Evolutionary conservation across 2,329 filamentous ascomycete species (phyloP).

Genomic region (Fusarium sp.): DNA sequence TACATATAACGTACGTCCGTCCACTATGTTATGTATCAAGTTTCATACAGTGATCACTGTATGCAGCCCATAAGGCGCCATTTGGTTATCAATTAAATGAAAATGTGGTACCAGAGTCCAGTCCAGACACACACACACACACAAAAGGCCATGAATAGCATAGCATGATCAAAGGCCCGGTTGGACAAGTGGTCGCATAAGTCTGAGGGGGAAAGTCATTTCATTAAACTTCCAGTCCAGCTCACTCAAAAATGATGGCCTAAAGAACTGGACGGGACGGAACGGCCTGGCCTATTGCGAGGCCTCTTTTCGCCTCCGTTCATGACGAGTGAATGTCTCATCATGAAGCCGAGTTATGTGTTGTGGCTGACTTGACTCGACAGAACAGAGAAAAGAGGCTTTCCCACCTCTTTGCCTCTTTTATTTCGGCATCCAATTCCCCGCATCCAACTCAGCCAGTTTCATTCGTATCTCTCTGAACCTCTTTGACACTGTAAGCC

Average conservation of each 20-base stretch:
- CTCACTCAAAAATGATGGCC: neutral
- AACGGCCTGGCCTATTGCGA: conserved; percentile 2
- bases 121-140: conserved; percentile 1
- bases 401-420: conserved; percentile 2
- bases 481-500: conserved; percentile 2
- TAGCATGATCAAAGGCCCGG: conserved; percentile 23
- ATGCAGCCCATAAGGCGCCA: conserved; percentile 5
- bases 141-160: conserved; percentile 13
- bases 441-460: conserved; percentile 10
- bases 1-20: neutral
- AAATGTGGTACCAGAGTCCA: neutral
- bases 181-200: conserved; percentile 24
- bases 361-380: neutral
- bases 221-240: neutral
- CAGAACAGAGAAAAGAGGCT: conserved; percentile 2
- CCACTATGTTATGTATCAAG: conserved; percentile 5
- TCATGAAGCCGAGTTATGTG: conserved; percentile 7
- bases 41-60: conserved; percentile 4
- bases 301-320: conserved; percentile 25
- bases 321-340: conserved; percentile 24
- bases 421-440: conserved; percentile 8
- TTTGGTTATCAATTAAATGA: conserved; percentile 13
- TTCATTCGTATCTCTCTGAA: conserved; percentile 6
- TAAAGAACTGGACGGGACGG: neutral
- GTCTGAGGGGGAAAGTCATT: conserved; percentile 6